A percentile compares a stretch with the other conserved stretches of the same genome.
Evolutionary conservation across 2,329 filamentous ascomycete genomes (phyloP).

Genomic region (Ceratocystis papillata): DNA sequence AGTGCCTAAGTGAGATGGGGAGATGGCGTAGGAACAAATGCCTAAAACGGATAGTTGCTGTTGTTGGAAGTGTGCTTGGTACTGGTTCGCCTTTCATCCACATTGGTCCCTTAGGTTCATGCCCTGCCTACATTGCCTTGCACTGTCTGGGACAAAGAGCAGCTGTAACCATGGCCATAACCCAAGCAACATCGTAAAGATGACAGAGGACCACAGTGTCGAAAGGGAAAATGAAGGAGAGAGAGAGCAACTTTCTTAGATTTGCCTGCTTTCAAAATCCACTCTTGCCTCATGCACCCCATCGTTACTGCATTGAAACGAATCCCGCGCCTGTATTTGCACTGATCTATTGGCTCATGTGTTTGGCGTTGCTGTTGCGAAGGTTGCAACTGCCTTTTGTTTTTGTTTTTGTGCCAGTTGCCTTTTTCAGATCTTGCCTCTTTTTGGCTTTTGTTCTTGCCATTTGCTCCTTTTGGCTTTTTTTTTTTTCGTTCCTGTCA

Average conservation of each 20-base stretch:
- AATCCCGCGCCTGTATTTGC: not conserved
- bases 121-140: too few species aligned
- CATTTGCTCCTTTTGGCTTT: not conserved
- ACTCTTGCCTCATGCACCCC: conserved; percentile 4
- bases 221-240: not conserved
- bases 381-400: conserved; percentile 1
- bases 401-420: conserved; percentile 8
- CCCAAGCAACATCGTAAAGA: too few species aligned
- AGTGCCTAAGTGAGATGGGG: not conserved
- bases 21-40: not conserved
- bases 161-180: too few species aligned
- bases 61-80: too few species aligned
- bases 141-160: too few species aligned
- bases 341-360: not conserved
- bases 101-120: too few species aligned
- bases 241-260: not conserved
- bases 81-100: too few species aligned
- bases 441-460: not conserved
- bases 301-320: conserved; percentile 4
- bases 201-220: too few species aligned
- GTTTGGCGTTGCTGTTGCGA: conserved; percentile 7
- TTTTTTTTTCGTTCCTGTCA: not conserved
- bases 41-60: too few species aligned
- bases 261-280: not conserved
- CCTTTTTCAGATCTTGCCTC: not conserved